Percentiles rank a stretch among this genome's conserved stretches.
These are phyloP conservation scores for Schizophyllum amplum DNA, from an alignment of 1,284 basidiomycete genomes.

Conservation along the genomic window DNA sequence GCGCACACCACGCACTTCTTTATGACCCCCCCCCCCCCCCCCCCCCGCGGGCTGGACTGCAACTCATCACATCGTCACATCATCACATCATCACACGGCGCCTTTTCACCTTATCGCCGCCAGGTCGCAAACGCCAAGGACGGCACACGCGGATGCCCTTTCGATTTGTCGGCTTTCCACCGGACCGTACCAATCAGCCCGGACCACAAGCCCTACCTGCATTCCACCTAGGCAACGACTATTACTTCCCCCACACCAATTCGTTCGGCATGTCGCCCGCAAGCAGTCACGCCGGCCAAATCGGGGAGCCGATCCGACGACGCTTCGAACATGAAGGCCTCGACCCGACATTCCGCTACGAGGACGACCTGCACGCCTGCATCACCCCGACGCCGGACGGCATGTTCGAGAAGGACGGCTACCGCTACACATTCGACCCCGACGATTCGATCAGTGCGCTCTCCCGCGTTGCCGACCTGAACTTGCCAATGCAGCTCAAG, in stretches of 20 bases:
- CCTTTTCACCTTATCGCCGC: neutral
- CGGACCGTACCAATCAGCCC: slow-evolving; percentile 16
- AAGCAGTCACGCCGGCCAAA: slow-evolving; percentile 18
- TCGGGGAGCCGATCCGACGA: slow-evolving; percentile 15
- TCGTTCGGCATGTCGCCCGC: slow-evolving; percentile 18
- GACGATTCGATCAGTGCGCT: neutral
- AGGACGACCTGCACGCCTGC: slow-evolving; percentile 18
- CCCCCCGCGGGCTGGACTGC: no score
- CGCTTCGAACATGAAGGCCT: neutral
- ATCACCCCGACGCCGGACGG: neutral
- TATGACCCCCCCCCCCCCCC: no score
- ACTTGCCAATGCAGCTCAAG: slow-evolving; percentile 8
- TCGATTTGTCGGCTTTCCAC: slow-evolving; percentile 21
- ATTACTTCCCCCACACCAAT: slow-evolving; percentile 12
- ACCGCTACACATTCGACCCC: slow-evolving; percentile 4
- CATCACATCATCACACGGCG: neutral
- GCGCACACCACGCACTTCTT: no score
- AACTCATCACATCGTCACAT: neutral
- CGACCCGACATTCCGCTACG: slow-evolving; percentile 15
- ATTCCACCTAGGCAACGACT: slow-evolving; percentile 6
- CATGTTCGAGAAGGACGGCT: neutral
- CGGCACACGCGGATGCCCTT: slow-evolving; percentile 19
- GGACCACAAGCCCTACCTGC: slow-evolving; percentile 18
- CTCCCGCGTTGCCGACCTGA: neutral
- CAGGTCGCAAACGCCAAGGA: slow-evolving; percentile 18